These are phyloP conservation scores for Colletotrichum sp. DNA, from an alignment of 2,329 filamentous ascomycete genomes.

Conservation along the genomic window DNA sequence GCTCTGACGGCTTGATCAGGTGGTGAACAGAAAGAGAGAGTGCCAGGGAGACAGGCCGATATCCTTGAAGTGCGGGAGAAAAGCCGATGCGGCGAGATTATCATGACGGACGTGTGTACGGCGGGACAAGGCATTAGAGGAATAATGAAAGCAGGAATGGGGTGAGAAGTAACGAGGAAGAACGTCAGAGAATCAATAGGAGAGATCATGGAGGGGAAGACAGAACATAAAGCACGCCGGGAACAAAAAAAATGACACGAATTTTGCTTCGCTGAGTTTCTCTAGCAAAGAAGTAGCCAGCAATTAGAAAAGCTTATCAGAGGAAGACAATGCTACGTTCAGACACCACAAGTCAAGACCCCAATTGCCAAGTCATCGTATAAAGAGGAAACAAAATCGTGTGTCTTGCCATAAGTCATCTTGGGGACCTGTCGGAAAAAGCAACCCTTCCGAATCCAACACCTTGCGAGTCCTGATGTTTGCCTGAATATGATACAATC, in stretches of 20 bases:
- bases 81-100: not conserved
- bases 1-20: not conserved
- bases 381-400: not conserved
- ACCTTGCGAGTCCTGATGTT: constrained; percentile 4
- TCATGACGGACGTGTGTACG: not conserved
- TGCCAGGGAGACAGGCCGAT: not conserved
- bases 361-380: not conserved
- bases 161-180: too few relatives aligned
- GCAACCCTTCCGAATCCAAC: not conserved
- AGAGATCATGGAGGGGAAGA: not conserved
- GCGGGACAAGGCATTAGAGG: not conserved
- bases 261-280: not conserved
- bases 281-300: not conserved
- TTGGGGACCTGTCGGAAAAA: not conserved
- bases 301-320: not conserved
- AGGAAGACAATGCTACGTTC: not conserved
- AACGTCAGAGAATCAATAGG: not conserved
- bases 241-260: not conserved
- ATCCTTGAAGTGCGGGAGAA: not conserved
- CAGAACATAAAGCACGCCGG: not conserved
- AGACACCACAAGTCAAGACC: not conserved
- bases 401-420: not conserved
- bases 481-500: not conserved
- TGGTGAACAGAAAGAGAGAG: not conserved
- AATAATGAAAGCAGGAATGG: not conserved